phyloP scores from a whole-genome alignment of 2,329 filamentous ascomycete species.

The Calonectria fujianensis region DNA sequence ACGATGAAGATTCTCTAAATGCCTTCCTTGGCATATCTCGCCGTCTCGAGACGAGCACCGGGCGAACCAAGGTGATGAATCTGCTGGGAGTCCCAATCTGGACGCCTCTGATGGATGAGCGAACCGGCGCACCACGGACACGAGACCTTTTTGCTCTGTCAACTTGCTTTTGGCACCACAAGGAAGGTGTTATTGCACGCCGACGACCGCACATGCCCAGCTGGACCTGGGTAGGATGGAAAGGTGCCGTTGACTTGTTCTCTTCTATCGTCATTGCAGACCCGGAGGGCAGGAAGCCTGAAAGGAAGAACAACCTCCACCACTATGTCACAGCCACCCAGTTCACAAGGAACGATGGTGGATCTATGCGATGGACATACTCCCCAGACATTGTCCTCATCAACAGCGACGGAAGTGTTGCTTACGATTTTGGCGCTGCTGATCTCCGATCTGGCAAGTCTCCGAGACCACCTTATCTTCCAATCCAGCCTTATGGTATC shows the following conservation, averaged over 20 bases:
- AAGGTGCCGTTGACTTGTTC: conserved; percentile 59
- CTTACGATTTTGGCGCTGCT: conserved; percentile 57
- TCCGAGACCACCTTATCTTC: conserved; percentile 47
- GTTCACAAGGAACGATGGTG: conserved; percentile 58
- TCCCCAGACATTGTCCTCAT: conserved; percentile 59
- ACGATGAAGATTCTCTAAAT: conserved; percentile 59
- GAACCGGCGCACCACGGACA: conserved; percentile 53
- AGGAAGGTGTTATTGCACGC: conserved; percentile 51
- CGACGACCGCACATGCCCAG: conserved; percentile 59
- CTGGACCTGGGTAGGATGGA: conserved; percentile 63
- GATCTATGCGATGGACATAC: conserved; percentile 59
- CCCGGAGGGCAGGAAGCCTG: conserved; percentile 53
- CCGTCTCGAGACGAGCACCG: conserved; percentile 57
- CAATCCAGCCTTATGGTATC: conserved; percentile 55
- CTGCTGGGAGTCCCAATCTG: conserved; percentile 59
- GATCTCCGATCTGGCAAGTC: conserved; percentile 41
- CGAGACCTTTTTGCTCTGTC: conserved; percentile 59
- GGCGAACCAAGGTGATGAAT: conserved; percentile 55
- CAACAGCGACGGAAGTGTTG: conserved; percentile 54
- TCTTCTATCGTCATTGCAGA: conserved; percentile 59
- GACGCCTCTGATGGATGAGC: conserved; percentile 49
- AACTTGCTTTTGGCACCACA: conserved; percentile 62
- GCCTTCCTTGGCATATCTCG: conserved; percentile 58
- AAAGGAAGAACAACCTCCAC: conserved; percentile 58
- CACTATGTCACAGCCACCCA: conserved; percentile 61